phyloP scores from a whole-genome alignment of 495 filamentous ascomycete species.

The Paragyromitra xinjiangensis region DNA sequence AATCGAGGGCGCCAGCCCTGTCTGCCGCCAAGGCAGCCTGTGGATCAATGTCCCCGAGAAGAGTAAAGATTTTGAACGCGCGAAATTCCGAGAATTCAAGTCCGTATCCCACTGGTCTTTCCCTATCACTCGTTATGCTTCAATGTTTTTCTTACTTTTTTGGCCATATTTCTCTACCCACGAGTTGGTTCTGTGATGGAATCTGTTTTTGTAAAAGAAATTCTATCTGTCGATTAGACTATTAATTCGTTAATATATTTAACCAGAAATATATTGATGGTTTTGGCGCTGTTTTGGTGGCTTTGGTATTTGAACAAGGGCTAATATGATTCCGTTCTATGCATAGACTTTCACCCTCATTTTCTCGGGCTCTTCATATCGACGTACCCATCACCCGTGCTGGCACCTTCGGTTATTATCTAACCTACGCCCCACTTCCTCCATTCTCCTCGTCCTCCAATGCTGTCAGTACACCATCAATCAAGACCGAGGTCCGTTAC shows the following conservation, averaged over 20 bases:
- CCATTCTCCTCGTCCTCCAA: conserved; percentile 61
- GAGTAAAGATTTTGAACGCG: conserved; percentile 75
- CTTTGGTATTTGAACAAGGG: not conserved
- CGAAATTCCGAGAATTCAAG: conserved; percentile 85
- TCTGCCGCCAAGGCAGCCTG: conserved; percentile 89
- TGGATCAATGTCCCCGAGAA: conserved; percentile 93
- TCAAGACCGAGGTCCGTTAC: conserved; percentile 79
- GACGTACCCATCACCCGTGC: conserved; percentile 82
- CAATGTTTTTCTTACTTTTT: conserved; percentile 15
- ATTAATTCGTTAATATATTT: not conserved
- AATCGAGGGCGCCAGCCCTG: conserved; percentile 95
- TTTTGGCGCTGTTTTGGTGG: not conserved
- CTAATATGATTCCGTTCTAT: conserved; percentile 26
- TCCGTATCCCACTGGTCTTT: conserved; percentile 61
- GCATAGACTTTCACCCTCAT: conserved; percentile 82
- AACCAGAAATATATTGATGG: not conserved
- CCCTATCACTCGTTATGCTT: not conserved
- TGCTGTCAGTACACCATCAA: conserved; percentile 64
- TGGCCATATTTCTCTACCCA: not conserved
- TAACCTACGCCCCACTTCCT: conserved; percentile 87
- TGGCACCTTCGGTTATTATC: conserved; percentile 97
- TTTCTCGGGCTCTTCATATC: conserved; percentile 89
- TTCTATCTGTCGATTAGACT: not conserved
- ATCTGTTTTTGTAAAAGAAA: conserved; percentile 4
- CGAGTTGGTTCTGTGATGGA: not conserved